Evolutionary conservation across 148 eudicot species (phyloP).

Genomic region (Fallopia convolvulus): DNA sequence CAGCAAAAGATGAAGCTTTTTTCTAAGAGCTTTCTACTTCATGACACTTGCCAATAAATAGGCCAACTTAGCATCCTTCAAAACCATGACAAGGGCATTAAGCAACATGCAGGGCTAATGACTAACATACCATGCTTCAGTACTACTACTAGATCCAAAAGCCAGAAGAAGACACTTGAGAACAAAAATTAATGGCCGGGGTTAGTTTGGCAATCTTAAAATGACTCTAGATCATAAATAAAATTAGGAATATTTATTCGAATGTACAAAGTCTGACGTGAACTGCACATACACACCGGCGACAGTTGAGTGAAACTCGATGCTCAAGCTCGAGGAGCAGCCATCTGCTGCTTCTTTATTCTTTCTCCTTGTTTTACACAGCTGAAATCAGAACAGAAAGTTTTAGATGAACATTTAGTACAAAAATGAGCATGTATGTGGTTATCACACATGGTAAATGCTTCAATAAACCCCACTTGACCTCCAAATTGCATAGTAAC

Average conservation of each 20-base stretch:
- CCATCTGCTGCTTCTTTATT: conserved; percentile 96
- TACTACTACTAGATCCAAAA: not conserved
- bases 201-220: not conserved
- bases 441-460: not conserved
- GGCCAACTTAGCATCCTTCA: not conserved
- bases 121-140: not conserved
- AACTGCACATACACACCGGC: not conserved
- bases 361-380: conserved; percentile 79
- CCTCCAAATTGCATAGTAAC: not conserved
- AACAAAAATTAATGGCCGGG: not conserved
- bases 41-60: not conserved
- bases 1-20: not conserved
- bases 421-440: not conserved
- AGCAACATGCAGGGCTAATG: not conserved
- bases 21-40: not conserved
- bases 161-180: not conserved
- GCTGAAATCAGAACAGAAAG: conserved; percentile 32
- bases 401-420: not conserved
- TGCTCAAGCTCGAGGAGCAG: conserved; percentile 65
- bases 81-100: not conserved
- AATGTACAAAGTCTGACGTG: not conserved
- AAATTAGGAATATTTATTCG: not conserved
- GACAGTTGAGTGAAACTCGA: not conserved
- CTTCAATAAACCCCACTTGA: not conserved
- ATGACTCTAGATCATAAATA: not conserved